These are phyloP conservation scores for Gaertneriomyces sp. DNA, from an alignment of 192 early-diverging fungal genomes.

Conservation along the genomic window DNA sequence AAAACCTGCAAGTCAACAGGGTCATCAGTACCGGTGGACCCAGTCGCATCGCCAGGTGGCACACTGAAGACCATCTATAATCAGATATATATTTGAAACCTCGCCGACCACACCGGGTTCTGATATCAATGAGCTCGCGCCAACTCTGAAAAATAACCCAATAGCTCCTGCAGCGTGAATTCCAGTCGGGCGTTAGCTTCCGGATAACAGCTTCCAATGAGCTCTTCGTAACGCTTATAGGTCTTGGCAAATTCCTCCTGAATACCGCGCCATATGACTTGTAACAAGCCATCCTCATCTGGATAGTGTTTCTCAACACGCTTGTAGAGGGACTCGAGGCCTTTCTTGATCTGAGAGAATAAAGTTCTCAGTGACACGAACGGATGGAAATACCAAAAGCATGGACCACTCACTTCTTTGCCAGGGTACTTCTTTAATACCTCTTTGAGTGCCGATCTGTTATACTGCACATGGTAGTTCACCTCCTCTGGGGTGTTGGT, in stretches of 20 bases:
- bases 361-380: not conserved
- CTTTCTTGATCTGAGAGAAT: constrained; percentile 62
- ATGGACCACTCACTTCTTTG: constrained; percentile 57
- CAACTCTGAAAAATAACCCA: constrained; percentile 69
- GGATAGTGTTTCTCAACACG: constrained; percentile 93
- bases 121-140: constrained; percentile 50
- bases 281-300: constrained; percentile 72
- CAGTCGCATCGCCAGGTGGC: too few relatives aligned
- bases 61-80: too few relatives aligned
- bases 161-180: constrained; percentile 78
- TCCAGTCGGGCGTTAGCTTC: constrained; percentile 77
- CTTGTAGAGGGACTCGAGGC: constrained; percentile 77
- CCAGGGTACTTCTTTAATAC: constrained; percentile 79
- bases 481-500: constrained; percentile 75
- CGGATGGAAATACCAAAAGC: not conserved
- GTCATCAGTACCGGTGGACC: too few relatives aligned
- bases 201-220: constrained; percentile 83
- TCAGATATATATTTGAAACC: too few relatives aligned
- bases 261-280: constrained; percentile 88
- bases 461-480: constrained; percentile 74
- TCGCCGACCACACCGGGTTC: too few relatives aligned
- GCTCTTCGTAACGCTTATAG: constrained; percentile 74
- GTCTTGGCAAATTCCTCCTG: constrained; percentile 80
- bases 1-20: too few relatives aligned
- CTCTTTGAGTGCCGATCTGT: constrained; percentile 79